These are phyloP conservation scores for Daldinia eschscholtzii DNA, from an alignment of 2,329 filamentous ascomycete species.

Conservation along the genomic window DNA sequence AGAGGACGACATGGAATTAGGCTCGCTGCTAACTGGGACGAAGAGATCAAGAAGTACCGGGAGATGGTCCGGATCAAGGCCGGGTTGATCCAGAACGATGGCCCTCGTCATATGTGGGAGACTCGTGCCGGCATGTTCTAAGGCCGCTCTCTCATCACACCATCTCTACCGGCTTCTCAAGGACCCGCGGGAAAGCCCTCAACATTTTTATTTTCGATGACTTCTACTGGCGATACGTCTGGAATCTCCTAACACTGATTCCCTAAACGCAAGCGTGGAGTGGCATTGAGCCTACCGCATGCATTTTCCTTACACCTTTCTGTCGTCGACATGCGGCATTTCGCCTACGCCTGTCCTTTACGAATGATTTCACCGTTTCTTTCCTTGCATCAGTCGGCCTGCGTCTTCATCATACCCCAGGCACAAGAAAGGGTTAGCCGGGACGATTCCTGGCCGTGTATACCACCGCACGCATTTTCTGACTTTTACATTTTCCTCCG, in stretches of 20 bases:
- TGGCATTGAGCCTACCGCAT: not conserved
- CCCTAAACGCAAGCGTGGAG: not conserved
- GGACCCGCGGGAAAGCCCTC: not conserved
- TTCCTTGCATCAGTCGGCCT: not conserved
- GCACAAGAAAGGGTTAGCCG: not conserved
- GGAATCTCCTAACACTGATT: not conserved
- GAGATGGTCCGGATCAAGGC: not conserved
- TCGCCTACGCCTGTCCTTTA: not conserved
- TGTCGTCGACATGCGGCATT: not conserved
- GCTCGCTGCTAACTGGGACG: slow-evolving; percentile 15
- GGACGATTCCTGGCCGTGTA: not conserved
- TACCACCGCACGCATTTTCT: not conserved
- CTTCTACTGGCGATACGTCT: not conserved
- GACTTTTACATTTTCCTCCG: not conserved
- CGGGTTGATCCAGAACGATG: not conserved
- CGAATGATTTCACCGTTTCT: not conserved
- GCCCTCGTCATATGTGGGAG: slow-evolving; percentile 8
- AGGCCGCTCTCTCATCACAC: not conserved
- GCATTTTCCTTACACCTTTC: not conserved
- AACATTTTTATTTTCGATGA: not conserved
- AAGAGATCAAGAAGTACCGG: slow-evolving; percentile 9
- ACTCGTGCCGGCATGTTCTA: slow-evolving; percentile 6
- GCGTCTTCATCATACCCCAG: not conserved
- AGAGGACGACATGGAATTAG: not conserved
- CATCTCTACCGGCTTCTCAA: not conserved